Conservation (phyloP, 495 filamentous ascomycete genomes). For the Xeromyces bisporus region DNA sequence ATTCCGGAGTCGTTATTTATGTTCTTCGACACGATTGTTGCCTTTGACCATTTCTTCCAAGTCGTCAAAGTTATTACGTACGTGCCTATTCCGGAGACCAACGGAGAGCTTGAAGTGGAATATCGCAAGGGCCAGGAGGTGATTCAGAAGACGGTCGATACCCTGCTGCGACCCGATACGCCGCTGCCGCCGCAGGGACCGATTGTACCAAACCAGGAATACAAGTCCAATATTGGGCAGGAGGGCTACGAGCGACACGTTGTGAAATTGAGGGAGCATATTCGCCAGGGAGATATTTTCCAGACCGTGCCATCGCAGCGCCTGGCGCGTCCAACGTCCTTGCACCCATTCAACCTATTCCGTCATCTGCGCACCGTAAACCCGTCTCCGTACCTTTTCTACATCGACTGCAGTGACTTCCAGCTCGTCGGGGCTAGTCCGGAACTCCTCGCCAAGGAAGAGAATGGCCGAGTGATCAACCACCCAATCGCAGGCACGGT, state of each 20-base stretch:
- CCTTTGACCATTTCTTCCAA: conserved; percentile 89
- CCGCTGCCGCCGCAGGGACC: conserved; percentile 62
- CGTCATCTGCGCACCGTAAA: conserved; percentile 89
- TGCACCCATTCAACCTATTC: conserved; percentile 98
- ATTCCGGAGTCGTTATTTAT: conserved; percentile 94
- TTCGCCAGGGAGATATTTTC: conserved; percentile 83
- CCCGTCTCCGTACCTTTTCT: conserved; percentile 93
- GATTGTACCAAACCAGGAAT: conserved; percentile 54
- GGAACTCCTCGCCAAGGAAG: conserved; percentile 82
- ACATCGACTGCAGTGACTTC: conserved; percentile 76
- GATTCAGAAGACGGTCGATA: conserved; percentile 48
- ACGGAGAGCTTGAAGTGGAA: conserved; percentile 33
- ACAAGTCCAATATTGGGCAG: conserved; percentile 85
- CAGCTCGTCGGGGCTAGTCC: conserved; percentile 90
- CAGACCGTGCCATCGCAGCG: conserved; percentile 92
- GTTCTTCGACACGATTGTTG: conserved; percentile 90
- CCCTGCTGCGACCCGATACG: conserved; percentile 51
- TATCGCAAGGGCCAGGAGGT: conserved; percentile 48
- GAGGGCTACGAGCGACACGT: conserved; percentile 81
- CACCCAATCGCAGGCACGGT: conserved; percentile 96
- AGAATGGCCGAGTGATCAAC: conserved; percentile 76
- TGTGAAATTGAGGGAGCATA: conserved; percentile 65
- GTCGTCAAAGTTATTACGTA: conserved; percentile 87
- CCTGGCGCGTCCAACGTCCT: conserved; percentile 67
- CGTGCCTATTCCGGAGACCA: conserved; percentile 35